These are phyloP conservation scores for Elongisporangium undulatum DNA, from an alignment of 352 stramenopile genomes.

Conservation along the genomic window DNA sequence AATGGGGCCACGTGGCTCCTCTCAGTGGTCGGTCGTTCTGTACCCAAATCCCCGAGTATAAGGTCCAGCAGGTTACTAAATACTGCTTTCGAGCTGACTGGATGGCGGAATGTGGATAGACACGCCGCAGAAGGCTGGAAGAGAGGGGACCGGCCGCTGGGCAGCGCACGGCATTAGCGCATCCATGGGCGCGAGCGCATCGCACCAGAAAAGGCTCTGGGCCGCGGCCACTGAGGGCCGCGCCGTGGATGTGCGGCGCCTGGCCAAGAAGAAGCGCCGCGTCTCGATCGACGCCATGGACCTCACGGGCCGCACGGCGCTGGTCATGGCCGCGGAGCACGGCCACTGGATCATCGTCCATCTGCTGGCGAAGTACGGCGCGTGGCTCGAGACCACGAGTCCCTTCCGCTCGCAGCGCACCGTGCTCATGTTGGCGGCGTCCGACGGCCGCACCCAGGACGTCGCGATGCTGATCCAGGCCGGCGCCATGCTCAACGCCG, in stretches of 20 bases:
- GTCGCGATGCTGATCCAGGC: slow-evolving; percentile 2
- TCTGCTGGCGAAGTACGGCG: background rate
- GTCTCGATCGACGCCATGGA: background rate
- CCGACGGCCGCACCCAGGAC: background rate
- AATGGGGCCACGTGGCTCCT: too few relatives aligned
- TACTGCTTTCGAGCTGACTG: background rate
- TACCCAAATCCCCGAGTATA: background rate
- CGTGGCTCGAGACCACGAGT: background rate
- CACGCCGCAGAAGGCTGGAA: background rate
- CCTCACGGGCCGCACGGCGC: background rate
- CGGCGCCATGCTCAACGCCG: slow-evolving; percentile 59
- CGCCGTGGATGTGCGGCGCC: background rate
- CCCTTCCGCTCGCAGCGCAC: background rate
- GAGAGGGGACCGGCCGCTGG: too few relatives aligned
- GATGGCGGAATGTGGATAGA: background rate
- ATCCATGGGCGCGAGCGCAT: background rate
- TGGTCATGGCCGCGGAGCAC: background rate
- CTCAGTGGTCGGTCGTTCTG: background rate
- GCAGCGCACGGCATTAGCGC: background rate
- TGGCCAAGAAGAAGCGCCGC: background rate
- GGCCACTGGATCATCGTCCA: background rate
- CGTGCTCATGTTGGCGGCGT: background rate
- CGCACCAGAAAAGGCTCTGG: background rate
- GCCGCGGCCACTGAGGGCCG: background rate
- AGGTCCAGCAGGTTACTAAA: background rate